Percentiles rank a stretch among this genome's conserved stretches.
Conservation (phyloP, 1,284 basidiomycete species). For the Fomitopsis betulina region DNA sequence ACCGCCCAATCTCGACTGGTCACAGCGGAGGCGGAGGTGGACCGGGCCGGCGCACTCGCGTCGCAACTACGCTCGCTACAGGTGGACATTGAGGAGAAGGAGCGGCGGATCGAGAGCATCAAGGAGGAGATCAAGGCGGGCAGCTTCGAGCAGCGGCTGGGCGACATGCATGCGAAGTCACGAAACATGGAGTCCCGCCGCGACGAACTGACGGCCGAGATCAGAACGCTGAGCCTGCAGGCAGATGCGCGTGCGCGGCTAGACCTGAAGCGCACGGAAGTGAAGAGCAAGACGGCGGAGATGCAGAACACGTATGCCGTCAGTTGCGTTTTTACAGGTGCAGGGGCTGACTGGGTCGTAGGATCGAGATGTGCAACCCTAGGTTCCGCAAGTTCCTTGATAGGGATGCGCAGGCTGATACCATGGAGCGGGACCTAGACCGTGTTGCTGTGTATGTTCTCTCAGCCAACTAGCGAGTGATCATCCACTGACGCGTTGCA, state of each 20-base stretch:
- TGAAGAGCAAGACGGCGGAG: slow-evolving; percentile 60
- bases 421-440: slow-evolving; percentile 72
- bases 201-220: slow-evolving; percentile 70
- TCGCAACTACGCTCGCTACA: slow-evolving; percentile 32
- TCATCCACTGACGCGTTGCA: too few species aligned
- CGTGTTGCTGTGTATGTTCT: slow-evolving; percentile 49
- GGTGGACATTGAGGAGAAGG: slow-evolving; percentile 59
- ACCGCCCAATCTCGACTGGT: slow-evolving; percentile 16
- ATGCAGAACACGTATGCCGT: slow-evolving; percentile 61
- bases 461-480: not conserved
- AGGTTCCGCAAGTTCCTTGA: slow-evolving; percentile 66
- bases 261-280: slow-evolving; percentile 70
- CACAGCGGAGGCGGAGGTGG: slow-evolving; percentile 21
- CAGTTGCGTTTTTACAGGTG: too few species aligned
- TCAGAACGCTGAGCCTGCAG: slow-evolving; percentile 73
- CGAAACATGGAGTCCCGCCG: slow-evolving; percentile 66
- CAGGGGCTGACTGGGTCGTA: slow-evolving; percentile 24
- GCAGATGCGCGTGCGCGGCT: slow-evolving; percentile 82
- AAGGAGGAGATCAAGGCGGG: slow-evolving; percentile 56
- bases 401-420: slow-evolving; percentile 51
- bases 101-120: slow-evolving; percentile 49
- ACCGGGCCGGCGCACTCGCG: slow-evolving; percentile 19
- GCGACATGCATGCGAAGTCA: slow-evolving; percentile 50
- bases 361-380: slow-evolving; percentile 55
- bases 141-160: slow-evolving; percentile 70